Base-by-base conservation (phyloP, 164 flowering plant genomes). In the Berberis thunbergii region DNA sequence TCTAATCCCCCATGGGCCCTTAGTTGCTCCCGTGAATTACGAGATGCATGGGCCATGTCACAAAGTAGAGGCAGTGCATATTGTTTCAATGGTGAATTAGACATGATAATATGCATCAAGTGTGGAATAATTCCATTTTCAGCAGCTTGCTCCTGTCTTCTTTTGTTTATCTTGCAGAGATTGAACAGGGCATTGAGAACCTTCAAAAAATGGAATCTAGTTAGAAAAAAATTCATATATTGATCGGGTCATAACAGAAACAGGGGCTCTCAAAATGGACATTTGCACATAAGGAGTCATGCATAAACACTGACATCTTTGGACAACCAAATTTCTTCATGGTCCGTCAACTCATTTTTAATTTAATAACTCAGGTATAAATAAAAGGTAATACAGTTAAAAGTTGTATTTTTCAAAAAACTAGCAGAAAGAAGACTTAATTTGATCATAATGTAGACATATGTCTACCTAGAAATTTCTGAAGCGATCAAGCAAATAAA, bases 31-130 rank as follows among this genome's bases (percentile, higher is more conserved):
- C 99, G 84, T 13, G 99, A 95, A 65, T 86, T 91, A 9, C 96
- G 89, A 49, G 97, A 95, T 62, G 99, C 99, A 78, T 95, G 97
- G 52, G 99, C 99, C 96, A 91, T 95, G 72, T 95, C 99, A 70
- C 97, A 95, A 2, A 95, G 78, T 43, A 95, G 79, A 56, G 99
- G 97, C 73, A 95, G 72, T 64, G 99, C 99, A 76, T 77, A 79
- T 67, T 79, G 90, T 70, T 82, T 95, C 78, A 95, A 69, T 40
- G 90, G 92, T 65, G 99, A 95, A 72, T 79, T 85, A 13, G 86
- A 79, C 78, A 83, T 78, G 63, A 95, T 86, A 70, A 91, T 84
- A 57, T 78, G 87, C 99, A 95, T 85, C 76, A 95, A 80, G 77
- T 95, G 97, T 68, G 99, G 99, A 72, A 95, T 87, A 43, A 95